These are phyloP conservation scores for Trichomonas tenax DNA, from an alignment of 208 protist genomes.

Conservation along the genomic window DNA sequence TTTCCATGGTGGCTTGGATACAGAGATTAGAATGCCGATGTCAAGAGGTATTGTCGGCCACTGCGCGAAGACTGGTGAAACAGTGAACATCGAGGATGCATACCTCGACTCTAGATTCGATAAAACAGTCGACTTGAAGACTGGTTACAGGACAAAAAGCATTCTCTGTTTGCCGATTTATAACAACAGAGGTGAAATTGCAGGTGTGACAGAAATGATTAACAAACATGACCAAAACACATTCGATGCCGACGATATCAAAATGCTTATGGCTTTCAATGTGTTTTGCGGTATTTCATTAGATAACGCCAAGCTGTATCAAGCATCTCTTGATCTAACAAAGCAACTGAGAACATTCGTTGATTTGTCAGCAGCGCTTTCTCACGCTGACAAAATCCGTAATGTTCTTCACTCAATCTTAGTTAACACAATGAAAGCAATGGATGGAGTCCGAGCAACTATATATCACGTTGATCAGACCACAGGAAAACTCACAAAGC, in stretches of 20 bases:
- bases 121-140: background rate
- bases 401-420: background rate
- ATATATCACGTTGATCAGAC: background rate
- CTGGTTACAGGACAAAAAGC: background rate
- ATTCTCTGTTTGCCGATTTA: conserved; percentile 5
- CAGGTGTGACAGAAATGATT: background rate
- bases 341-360: background rate
- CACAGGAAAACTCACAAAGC: background rate
- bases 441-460: background rate
- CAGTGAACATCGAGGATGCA: background rate
- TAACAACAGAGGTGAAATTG: conserved; percentile 19
- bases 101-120: background rate
- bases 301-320: background rate
- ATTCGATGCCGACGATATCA: background rate
- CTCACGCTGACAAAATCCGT: background rate
- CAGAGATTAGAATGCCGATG: background rate
- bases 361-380: background rate
- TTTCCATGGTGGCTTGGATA: background rate
- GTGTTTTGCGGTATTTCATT: conserved; percentile 3
- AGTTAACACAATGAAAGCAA: background rate
- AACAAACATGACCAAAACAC: background rate
- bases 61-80: background rate
- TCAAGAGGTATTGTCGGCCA: conserved; percentile 3
- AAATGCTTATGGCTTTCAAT: conserved; percentile 15
- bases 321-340: background rate